These are phyloP conservation scores for Neophaeococcomyces aloes DNA, from an alignment of 2,329 filamentous ascomycete species.

Conservation along the genomic window DNA sequence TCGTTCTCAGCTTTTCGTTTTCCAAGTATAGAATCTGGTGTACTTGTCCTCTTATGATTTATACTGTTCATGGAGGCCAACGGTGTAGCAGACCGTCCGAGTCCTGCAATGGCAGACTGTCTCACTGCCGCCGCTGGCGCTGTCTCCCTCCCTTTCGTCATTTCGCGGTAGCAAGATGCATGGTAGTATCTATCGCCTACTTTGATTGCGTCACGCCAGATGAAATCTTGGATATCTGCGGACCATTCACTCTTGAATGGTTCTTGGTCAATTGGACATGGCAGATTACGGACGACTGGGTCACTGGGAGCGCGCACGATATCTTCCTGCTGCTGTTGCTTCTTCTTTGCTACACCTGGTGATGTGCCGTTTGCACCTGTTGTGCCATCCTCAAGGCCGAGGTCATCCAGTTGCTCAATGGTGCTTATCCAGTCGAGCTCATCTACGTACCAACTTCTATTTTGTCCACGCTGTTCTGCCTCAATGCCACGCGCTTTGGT, in stretches of 20 bases:
- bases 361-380: slow-evolving; percentile 28
- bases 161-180: slow-evolving; percentile 77
- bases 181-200: slow-evolving; percentile 77
- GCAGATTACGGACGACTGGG: slow-evolving; percentile 58
- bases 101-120: no score
- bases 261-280: slow-evolving; percentile 92
- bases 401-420: slow-evolving; percentile 63
- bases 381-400: slow-evolving; percentile 33
- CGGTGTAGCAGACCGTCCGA: no score
- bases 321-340: slow-evolving; percentile 51
- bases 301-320: slow-evolving; percentile 81
- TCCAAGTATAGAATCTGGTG: slow-evolving; percentile 56
- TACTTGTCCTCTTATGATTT: slow-evolving; percentile 31
- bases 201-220: slow-evolving; percentile 81
- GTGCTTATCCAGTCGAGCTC: slow-evolving; percentile 88
- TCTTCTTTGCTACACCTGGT: slow-evolving; percentile 38
- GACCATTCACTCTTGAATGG: slow-evolving; percentile 88
- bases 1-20: slow-evolving; percentile 62
- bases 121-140: slow-evolving; percentile 11
- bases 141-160: slow-evolving; percentile 50
- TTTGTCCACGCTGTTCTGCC: slow-evolving; percentile 72
- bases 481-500: slow-evolving; percentile 84
- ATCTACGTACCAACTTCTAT: slow-evolving; percentile 90
- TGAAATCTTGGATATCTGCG: slow-evolving; percentile 88
- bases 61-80: no score